Evolutionary conservation across 1,284 basidiomycete species (phyloP).

Genomic region (Ganoderma sinense): DNA sequence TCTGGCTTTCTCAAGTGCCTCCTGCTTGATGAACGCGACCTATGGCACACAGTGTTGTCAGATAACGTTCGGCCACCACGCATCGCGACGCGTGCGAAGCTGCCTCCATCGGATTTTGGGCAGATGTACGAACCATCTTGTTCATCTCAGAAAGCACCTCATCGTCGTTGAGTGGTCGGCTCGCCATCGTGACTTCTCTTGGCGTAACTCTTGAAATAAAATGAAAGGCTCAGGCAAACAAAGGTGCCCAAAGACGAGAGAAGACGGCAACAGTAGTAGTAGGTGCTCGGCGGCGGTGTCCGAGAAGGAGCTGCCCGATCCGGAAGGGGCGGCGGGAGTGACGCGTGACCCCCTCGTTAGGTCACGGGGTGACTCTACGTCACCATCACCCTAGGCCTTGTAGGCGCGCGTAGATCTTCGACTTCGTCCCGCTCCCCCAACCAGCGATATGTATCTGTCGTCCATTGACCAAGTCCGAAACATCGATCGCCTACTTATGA

Average conservation of each 20-base stretch:
- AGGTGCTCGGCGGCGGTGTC: constrained; percentile 2
- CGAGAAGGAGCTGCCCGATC: constrained; percentile 7
- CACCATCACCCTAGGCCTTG: constrained; percentile 1
- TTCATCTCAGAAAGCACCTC: constrained; percentile 98
- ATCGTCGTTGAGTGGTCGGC: constrained; percentile 89
- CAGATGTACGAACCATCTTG: constrained; percentile 84
- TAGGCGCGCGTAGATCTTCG: not conserved
- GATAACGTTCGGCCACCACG: not conserved
- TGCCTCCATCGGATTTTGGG: not conserved
- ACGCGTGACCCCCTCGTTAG: not conserved
- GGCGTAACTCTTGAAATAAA: not conserved
- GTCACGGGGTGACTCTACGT: constrained; percentile 11
- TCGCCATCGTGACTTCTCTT: constrained; percentile 51
- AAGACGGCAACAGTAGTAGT: constrained; percentile 5
- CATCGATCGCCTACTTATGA: not conserved
- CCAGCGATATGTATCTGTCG: not conserved
- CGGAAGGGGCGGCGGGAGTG: constrained; percentile 13
- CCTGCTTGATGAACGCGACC: constrained; percentile 97
- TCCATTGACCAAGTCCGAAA: not conserved
- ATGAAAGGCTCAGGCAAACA: not conserved
- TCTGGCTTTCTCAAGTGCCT: constrained; percentile 95
- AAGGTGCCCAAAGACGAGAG: constrained; percentile 5
- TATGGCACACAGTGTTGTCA: constrained; percentile 41
- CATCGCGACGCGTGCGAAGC: not conserved
- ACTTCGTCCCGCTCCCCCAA: not conserved